Base-by-base conservation (phyloP, 148 eudicot species). In the Rhododendron kiyosumense region DNA sequence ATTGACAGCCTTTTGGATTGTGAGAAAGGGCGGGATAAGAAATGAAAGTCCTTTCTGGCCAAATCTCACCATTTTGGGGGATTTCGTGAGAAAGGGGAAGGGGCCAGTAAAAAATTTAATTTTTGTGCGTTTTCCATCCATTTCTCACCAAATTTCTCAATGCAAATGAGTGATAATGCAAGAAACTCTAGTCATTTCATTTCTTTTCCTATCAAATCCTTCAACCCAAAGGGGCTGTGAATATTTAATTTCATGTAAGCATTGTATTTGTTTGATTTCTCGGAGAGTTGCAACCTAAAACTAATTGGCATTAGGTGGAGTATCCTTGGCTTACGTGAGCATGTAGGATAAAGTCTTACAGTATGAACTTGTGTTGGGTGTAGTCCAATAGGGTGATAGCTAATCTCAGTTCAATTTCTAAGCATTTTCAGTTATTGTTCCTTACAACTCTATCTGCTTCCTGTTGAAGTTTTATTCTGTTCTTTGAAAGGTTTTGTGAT, bases 401-500 rank as follows among this genome's bases (percentile, higher is more conserved):
- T 34, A 15, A 43, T n/a, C 77, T 61, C 15, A 20, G 12, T 54
- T 43, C 59, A 30, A 38, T 43, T 38, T 30, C 2, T 34, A 26
- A 11, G 17, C 81, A 22, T 38, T 61, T 49, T 4, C 67, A 82
- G 75, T 5, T 57, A 38, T 73, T 41, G 28, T 57, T 54, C 79
- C 34, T 45, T 3, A 8, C n/a, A 20, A 30, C 32, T 7, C 22
- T 24, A 9, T 43, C 43, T n/a, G 5, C 49, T 20, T 28, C 59
- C 79, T 79, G 9, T 43, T 54, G 7, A 46, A 18, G 77, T 24
- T 52, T 17, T 52, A 32, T 30, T 12, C 26, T 85, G 18, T 86
- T 79, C 83, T 89, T 89, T 77, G 20, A 5, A 63, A 67, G 88
- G 88, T 86, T 89, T 84, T 77, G 87, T 83, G 3, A 28, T 85